Conservation (phyloP, 768 basidiomycete genomes). For the Kwoniella sp. region DNA sequence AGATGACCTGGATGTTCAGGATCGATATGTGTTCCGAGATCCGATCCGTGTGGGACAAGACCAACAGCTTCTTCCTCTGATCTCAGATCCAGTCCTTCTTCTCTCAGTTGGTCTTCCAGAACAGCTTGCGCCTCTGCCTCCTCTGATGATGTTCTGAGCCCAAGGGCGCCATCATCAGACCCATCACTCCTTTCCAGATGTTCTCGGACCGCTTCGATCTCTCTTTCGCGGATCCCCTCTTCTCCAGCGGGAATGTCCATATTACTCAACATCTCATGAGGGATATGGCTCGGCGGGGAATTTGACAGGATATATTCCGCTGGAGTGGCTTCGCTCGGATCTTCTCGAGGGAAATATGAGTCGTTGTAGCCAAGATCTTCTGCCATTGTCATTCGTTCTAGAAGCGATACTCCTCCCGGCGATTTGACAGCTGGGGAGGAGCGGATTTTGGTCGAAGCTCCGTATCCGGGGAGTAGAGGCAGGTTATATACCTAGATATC, state of each 20-base stretch:
- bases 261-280: constrained; percentile 18
- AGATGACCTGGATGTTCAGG: constrained; percentile 35
- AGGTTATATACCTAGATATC: constrained; percentile 77
- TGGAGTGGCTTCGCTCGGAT: constrained; percentile 43
- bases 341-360: constrained; percentile 66
- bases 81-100: constrained; percentile 10
- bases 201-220: constrained; percentile 29
- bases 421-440: constrained; percentile 68
- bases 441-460: constrained; percentile 78
- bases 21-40: constrained; percentile 34
- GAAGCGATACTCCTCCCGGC: constrained; percentile 63
- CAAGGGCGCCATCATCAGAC: constrained; percentile 13
- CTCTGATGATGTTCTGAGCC: constrained; percentile 9
- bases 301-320: constrained; percentile 67
- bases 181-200: constrained; percentile 29
- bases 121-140: constrained; percentile 13
- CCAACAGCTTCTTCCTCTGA: constrained; percentile 3
- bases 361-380: constrained; percentile 90
- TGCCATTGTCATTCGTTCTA: constrained; percentile 75
- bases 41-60: not conserved
- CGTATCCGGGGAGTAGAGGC: constrained; percentile 87
- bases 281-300: constrained; percentile 31
- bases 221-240: constrained; percentile 19
- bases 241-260: constrained; percentile 25
- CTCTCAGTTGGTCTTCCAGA: constrained; percentile 14